Conservation (phyloP, 108 stramenopile genomes). For the Craspedostauros australis region DNA sequence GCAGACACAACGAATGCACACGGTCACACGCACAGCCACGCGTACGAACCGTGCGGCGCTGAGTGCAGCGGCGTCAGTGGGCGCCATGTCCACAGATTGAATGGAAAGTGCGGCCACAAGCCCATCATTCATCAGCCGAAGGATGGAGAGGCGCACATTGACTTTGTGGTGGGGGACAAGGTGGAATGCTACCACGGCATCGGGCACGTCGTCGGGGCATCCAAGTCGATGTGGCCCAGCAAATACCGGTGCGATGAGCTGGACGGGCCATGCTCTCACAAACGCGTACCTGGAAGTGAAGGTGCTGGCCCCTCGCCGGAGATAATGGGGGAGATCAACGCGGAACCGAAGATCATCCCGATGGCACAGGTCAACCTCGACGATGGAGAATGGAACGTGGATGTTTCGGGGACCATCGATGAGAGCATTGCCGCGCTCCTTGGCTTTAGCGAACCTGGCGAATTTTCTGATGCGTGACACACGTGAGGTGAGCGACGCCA, state of each 20-base stretch:
- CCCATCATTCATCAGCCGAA: slow-evolving; percentile 55
- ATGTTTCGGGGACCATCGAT: slow-evolving; percentile 20
- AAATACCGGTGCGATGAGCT: slow-evolving; percentile 41
- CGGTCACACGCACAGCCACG: slow-evolving; percentile 9
- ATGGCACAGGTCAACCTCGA: slow-evolving; percentile 18
- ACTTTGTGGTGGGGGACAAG: slow-evolving; percentile 58
- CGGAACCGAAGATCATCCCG: slow-evolving; percentile 20
- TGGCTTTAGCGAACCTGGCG: too few relatives aligned
- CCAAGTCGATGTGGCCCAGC: slow-evolving; percentile 40
- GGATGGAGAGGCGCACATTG: slow-evolving; percentile 49
- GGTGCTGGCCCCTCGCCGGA: not conserved
- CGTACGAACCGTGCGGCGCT: slow-evolving; percentile 5
- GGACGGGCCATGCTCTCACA: slow-evolving; percentile 1
- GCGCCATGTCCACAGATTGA: slow-evolving; percentile 43
- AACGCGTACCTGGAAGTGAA: not conserved
- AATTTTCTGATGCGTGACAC: too few relatives aligned
- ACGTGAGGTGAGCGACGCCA: too few relatives aligned
- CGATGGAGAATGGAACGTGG: slow-evolving; percentile 31
- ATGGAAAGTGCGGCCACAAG: slow-evolving; percentile 59
- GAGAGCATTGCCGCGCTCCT: too few relatives aligned
- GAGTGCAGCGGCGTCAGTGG: slow-evolving; percentile 1
- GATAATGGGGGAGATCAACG: not conserved
- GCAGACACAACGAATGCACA: too few relatives aligned
- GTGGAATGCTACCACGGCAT: slow-evolving; percentile 53
- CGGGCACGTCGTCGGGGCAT: slow-evolving; percentile 15